Evolutionary conservation across 345 rosid genomes (phyloP).

Genomic region (Gynandropsis gynandra): DNA sequence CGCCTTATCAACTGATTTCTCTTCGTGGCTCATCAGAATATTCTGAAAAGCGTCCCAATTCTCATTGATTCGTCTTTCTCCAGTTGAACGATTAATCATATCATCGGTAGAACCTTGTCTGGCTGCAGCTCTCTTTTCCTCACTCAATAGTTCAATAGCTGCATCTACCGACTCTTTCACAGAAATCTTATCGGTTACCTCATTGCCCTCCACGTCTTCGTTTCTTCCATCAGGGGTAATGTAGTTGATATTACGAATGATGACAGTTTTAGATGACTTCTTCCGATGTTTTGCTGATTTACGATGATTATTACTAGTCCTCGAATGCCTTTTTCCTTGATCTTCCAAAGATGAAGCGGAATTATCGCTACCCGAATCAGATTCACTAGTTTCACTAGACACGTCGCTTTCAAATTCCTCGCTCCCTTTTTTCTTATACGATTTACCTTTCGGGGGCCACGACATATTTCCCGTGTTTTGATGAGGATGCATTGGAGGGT

Average conservation of each 20-base stretch:
- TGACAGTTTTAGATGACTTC: constrained; percentile 66
- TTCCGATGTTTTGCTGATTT: constrained; percentile 37
- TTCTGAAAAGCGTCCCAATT: constrained; percentile 72
- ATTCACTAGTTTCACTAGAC: constrained; percentile 43
- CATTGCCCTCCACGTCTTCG: constrained; percentile 48
- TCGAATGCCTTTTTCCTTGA: constrained; percentile 42
- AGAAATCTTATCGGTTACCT: constrained; percentile 41
- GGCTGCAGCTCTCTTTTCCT: constrained; percentile 28
- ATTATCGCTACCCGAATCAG: constrained; percentile 42
- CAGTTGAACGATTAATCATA: constrained; percentile 13
- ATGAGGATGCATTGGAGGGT: constrained; percentile 50
- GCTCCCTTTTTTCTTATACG: constrained; percentile 32
- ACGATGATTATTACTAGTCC: constrained; percentile 24
- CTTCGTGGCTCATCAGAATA: constrained; percentile 50
- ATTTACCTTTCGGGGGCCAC: constrained; percentile 44
- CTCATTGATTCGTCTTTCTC: constrained; percentile 37
- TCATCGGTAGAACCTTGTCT: constrained; percentile 26
- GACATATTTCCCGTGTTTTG: constrained; percentile 43
- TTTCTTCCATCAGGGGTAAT: constrained; percentile 70
- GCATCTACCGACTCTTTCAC: constrained; percentile 48
- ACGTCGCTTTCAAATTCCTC: constrained; percentile 40
- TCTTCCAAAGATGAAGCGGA: constrained; percentile 36
- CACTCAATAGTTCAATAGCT: constrained; percentile 41
- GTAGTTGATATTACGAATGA: constrained; percentile 82
- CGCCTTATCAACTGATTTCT: constrained; percentile 17